A percentile compares a stretch with the other conserved stretches of the same genome.
Evolutionary conservation across 1,284 basidiomycete genomes (phyloP).

Genomic region (Puccinia novopanici): DNA sequence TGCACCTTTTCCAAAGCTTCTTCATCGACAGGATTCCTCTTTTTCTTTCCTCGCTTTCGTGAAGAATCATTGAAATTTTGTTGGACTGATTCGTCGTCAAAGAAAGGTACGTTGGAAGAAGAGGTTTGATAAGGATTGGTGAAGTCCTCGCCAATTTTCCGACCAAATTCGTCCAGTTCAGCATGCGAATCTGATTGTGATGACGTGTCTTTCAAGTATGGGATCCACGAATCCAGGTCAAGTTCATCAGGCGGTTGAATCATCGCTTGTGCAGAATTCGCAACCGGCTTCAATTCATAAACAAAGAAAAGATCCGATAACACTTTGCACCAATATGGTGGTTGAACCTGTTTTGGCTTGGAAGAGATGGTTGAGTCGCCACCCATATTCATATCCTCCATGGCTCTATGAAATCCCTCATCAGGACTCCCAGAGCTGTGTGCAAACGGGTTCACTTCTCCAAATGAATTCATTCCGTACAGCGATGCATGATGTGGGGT

Average conservation of each 20-base stretch:
- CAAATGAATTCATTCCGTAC: conserved; percentile 37
- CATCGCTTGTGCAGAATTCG: conserved; percentile 73
- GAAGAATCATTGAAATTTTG: not conserved
- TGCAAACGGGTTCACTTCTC: conserved; percentile 38
- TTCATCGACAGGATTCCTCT: conserved; percentile 16
- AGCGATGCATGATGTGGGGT: conserved; percentile 10
- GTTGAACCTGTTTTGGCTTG: conserved; percentile 45
- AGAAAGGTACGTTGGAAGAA: not conserved
- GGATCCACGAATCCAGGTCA: conserved; percentile 79
- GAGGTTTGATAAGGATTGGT: conserved; percentile 51
- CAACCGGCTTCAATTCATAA: conserved; percentile 85
- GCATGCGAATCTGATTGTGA: conserved; percentile 53
- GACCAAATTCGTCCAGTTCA: conserved; percentile 58
- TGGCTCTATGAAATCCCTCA: not conserved
- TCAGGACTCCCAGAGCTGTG: conserved; percentile 11
- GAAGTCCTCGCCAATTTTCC: conserved; percentile 55
- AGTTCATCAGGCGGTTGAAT: conserved; percentile 80
- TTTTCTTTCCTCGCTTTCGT: conserved; percentile 12
- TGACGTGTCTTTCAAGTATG: conserved; percentile 62
- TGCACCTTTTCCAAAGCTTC: conserved; percentile 32
- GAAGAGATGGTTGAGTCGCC: conserved; percentile 27
- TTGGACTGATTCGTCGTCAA: conserved; percentile 1
- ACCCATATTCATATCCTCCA: conserved; percentile 5
- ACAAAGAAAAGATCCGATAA: conserved; percentile 76
- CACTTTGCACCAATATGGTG: conserved; percentile 82